These are phyloP conservation scores for Botrytis deweyae DNA, from an alignment of 2,329 filamentous ascomycete species.

Conservation along the genomic window DNA sequence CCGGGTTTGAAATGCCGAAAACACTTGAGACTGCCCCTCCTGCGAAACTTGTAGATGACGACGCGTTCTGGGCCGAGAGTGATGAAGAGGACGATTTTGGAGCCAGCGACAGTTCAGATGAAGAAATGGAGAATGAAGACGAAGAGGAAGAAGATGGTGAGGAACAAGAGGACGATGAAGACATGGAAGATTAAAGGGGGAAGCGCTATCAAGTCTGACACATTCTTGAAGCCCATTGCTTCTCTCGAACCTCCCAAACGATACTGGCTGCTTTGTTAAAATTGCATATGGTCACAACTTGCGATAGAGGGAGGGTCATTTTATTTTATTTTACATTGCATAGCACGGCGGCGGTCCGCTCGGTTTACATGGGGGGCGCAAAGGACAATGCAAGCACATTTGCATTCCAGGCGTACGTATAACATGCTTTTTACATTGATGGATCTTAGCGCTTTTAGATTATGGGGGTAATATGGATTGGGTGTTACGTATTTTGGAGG, in stretches of 20 bases:
- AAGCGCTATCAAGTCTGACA: constrained; percentile 9
- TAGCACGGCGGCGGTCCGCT: constrained; percentile 31
- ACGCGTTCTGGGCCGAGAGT: constrained; percentile 78
- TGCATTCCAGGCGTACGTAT: constrained; percentile 28
- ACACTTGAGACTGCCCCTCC: constrained; percentile 60
- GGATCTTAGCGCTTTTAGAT: constrained; percentile 23
- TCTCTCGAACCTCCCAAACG: neutral
- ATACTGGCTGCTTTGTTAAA: neutral
- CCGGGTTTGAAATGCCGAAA: constrained; percentile 79
- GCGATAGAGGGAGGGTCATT: constrained; percentile 16
- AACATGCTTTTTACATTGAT: constrained; percentile 13
- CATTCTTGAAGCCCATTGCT: constrained; percentile 10
- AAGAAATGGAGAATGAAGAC: constrained; percentile 57
- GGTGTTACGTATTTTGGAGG: constrained; percentile 2
- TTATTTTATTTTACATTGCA: constrained; percentile 30
- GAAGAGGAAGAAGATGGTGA: constrained; percentile 56
- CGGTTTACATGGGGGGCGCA: constrained; percentile 29
- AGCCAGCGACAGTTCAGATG: constrained; percentile 64
- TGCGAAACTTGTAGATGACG: constrained; percentile 68
- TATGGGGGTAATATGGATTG: constrained; percentile 18
- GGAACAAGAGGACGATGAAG: constrained; percentile 49
- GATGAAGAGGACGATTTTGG: constrained; percentile 78
- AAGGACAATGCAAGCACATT: constrained; percentile 26
- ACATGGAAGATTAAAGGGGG: constrained; percentile 28
- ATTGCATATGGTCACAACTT: constrained; percentile 9